Base-by-base conservation (phyloP, 768 basidiomycete species). In the Termitomyces sp. region DNA sequence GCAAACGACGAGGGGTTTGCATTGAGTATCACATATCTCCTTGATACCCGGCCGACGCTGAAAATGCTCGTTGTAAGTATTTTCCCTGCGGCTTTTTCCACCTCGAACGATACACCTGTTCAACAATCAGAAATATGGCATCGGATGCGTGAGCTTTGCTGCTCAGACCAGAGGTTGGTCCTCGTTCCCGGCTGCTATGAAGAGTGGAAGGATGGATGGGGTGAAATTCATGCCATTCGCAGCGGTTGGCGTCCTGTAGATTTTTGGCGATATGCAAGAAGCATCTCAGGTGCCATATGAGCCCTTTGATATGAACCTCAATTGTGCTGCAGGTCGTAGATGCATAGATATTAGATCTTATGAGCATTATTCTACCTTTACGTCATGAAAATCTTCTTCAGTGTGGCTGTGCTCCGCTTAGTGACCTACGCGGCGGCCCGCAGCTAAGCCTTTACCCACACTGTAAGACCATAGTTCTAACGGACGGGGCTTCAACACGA, bases 1-100 rank as follows among this genome's bases (percentile, higher is more conserved):
- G 74, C 72, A 25, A 79, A 79, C 53, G 78, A 79, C 62, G 21
- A 59, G 7, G 53, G 64, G 17, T 79, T 79, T 52, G 64, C 66
- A 2, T 63, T 70, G 10, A 73, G 74, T 16, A 57, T 79, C 16
- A 61, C 58, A 14, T 12, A 42, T 11, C 61, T 77, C 38, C 65
- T 78, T 34, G 60, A 53, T 27, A 55, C 61, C 38, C 68, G 66
- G 19, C 63, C 67, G 4, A 55, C 32, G n/a, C 47, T 78, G 61
- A 68, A 68, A 61, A 65, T 73, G 66, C 58, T 77, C 8, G 71
- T 75, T 7, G 64, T 78, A 25, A 68, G 60, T 59, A 59, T 78
- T 25, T 75, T 72, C 57, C 65, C 67, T 9, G 47, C 8, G 17
- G 49, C 53, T 17, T 17, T 48, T 32, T 64, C 63, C 59, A 49